Evolutionary conservation across 192 early-diverging fungal genomes (phyloP).

Genomic region (Linnemannia exigua): DNA sequence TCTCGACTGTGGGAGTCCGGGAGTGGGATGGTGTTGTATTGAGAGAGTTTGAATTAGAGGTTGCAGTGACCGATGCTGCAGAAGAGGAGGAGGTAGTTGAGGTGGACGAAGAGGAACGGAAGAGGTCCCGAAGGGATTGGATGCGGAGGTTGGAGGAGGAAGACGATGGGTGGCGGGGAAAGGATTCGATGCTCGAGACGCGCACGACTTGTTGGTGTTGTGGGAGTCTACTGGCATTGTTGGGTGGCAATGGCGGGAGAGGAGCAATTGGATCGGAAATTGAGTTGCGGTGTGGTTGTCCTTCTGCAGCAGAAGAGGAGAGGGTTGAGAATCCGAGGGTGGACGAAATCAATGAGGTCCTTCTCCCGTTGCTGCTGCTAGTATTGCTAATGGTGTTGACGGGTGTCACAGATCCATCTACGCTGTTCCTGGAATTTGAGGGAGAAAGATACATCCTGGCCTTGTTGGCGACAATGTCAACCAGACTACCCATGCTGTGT

Average conservation of each 20-base stretch:
- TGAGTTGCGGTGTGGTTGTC: not conserved
- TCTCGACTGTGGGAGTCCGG: not conserved
- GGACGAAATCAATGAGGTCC: not conserved
- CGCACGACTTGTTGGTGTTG: not conserved
- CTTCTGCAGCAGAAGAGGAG: not conserved
- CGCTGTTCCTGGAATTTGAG: not conserved
- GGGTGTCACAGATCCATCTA: not conserved
- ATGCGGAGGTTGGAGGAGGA: conserved; percentile 11
- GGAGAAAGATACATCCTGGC: not conserved
- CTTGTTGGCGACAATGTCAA: not conserved
- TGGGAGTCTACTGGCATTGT: no score
- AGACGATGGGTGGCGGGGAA: conserved; percentile 3
- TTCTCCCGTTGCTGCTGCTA: not conserved
- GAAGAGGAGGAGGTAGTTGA: not conserved
- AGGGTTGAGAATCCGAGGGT: not conserved
- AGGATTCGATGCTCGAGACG: conserved; percentile 24
- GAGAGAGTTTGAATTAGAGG: not conserved
- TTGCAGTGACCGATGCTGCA: not conserved
- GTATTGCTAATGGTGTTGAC: not conserved
- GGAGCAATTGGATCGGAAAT: not conserved
- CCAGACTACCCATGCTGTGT: not conserved
- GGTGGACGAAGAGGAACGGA: not conserved
- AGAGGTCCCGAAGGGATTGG: conserved; percentile 9
- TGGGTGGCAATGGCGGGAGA: not conserved
- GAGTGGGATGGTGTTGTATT: not conserved